A percentile compares a stretch with the other conserved stretches of the same genome.
phyloP scores from a whole-genome alignment of 2,329 filamentous ascomycete genomes.

The Ophiobolus disseminans region DNA sequence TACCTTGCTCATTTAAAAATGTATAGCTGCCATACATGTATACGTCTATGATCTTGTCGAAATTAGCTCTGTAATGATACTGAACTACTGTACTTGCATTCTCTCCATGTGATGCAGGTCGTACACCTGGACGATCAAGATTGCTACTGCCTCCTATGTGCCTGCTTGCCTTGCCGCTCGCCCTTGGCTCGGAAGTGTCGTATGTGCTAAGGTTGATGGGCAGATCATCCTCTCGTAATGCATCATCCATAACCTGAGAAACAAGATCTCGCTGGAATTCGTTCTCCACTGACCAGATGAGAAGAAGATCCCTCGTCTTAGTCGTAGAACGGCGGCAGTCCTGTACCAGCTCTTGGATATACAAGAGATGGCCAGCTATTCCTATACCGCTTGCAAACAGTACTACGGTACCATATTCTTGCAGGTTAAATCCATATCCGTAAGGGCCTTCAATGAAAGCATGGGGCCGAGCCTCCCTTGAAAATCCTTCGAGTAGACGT shows the following conservation, averaged over 20 bases:
- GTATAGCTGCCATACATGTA: conserved; percentile 19
- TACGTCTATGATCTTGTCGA: conserved; percentile 18
- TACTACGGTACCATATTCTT: conserved; percentile 20
- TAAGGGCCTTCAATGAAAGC: conserved; percentile 21
- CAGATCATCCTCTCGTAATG: conserved; percentile 7
- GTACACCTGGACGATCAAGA: conserved; percentile 1
- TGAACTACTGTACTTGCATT: conserved; percentile 14
- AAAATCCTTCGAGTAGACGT: conserved; percentile 1
- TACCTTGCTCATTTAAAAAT: conserved; percentile 8
- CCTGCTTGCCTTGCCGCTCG: conserved; percentile 5
- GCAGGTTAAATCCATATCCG: conserved; percentile 11
- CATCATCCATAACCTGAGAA: conserved; percentile 10
- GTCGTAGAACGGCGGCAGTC: conserved; percentile 11
- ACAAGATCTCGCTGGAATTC: conserved; percentile 14
- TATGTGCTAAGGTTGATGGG: too few species aligned
- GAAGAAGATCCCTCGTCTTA: conserved; percentile 21
- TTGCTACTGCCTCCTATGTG: conserved; percentile 4
- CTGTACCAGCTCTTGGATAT: conserved; percentile 17
- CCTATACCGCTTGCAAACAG: conserved; percentile 24
- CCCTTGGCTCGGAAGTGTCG: too few species aligned
- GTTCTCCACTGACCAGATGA: conserved; percentile 19
- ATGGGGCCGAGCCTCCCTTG: background rate
- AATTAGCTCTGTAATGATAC: conserved; percentile 3
- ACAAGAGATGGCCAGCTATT: conserved; percentile 17
- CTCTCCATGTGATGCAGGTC: conserved; percentile 8